Evolutionary conservation across 441 rosid genomes (phyloP), one percentile per base, ranked within the genome.

Genomic region (Breynia disticha): DNA sequence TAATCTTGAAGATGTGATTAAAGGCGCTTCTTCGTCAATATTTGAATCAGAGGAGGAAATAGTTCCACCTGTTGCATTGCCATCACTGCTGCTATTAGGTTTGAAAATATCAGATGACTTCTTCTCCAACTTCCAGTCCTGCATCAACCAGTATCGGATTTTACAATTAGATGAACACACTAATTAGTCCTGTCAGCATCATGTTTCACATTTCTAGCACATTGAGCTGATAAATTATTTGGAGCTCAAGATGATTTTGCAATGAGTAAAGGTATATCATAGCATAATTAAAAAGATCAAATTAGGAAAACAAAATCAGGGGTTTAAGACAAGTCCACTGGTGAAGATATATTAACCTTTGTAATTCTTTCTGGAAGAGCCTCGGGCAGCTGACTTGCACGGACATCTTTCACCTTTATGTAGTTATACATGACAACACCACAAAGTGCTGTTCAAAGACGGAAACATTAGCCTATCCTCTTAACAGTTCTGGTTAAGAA

Each of bases 341-440:
- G 20, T 9, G 18, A 49, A 39, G 2, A 50, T 2, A 24, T 24
- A 24, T 21, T 61, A 45, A 94, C 96, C 97, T 87, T 87, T 18
- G 76, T 28, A 21, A 83, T 62, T 77, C 97, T 82, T 17, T 94
- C 97, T 2, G 94, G 84, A 58, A 80, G 62, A 68, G 74, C 65
- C 45, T 87, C 99, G 0, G 80, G 74, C 42, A 81, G 61, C 68
- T 90, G 99, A 68, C 95, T 69, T 0, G 94, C 89, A 65, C 84
- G 85, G 4, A 77, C 86, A 67, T 93, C 99, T 75, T 68, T 84
- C 41, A 93, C 85, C 79, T 93, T 93, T 66, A 89, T 67, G 76
- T 89, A 85, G 68, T 94, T 94, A 72, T 94, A 94, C 90, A 94
- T 87, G 52, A 94, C 97, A 50, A 94, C 99, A 5, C 99, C 99